Evolutionary conservation across 176 grass and related monocot species (phyloP).

Genomic region (Cocos nucifera): DNA sequence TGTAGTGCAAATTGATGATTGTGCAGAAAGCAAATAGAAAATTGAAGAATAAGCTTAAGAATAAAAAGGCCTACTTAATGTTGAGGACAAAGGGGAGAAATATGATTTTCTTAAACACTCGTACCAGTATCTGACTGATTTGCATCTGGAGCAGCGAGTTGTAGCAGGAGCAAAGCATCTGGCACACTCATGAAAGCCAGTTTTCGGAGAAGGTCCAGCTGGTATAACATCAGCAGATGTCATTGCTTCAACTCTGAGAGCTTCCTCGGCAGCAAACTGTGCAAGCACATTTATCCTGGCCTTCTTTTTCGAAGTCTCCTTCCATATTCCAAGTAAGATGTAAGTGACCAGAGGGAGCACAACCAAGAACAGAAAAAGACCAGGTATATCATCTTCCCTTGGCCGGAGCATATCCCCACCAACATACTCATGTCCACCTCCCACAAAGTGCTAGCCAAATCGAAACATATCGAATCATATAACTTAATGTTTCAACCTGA

Average conservation of each 20-base stretch:
- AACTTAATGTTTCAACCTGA: constrained; percentile 43
- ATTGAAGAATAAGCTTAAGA: no score
- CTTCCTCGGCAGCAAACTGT: constrained; percentile 69
- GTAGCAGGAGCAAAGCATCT: constrained; percentile 81
- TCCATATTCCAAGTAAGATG: constrained; percentile 92
- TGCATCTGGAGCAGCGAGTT: constrained; percentile 94
- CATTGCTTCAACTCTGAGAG: constrained; percentile 66
- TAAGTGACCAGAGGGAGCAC: constrained; percentile 85
- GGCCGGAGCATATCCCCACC: constrained; percentile 96
- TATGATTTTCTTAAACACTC: background rate
- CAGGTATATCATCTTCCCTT: constrained; percentile 89
- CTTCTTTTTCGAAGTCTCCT: constrained; percentile 58
- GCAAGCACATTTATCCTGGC: constrained; percentile 55
- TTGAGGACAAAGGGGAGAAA: no score
- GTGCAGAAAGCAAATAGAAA: no score
- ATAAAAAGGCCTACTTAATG: no score
- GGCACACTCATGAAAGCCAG: constrained; percentile 79
- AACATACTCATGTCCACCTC: constrained; percentile 64
- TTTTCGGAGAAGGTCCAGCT: constrained; percentile 34
- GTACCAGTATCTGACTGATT: constrained; percentile 98
- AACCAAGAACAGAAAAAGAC: constrained; percentile 58
- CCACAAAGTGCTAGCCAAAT: constrained; percentile 25
- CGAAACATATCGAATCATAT: constrained; percentile 21
- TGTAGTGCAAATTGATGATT: no score
- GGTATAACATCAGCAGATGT: constrained; percentile 48